Evolutionary conservation across 345 rosid species (phyloP).

Genomic region (Brassica nigra): DNA sequence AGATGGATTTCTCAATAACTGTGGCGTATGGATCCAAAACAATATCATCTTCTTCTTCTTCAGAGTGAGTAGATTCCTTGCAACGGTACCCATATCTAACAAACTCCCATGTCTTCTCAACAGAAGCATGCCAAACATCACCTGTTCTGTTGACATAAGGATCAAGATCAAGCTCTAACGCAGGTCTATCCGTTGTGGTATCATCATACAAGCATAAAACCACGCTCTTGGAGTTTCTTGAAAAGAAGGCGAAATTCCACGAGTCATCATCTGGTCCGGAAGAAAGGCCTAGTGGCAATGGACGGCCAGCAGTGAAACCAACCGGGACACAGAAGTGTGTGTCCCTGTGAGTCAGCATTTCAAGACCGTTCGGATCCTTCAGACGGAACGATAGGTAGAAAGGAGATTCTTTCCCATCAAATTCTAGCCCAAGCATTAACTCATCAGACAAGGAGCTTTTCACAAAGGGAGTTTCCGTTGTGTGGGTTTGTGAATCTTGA

Average conservation of each 20-base stretch:
- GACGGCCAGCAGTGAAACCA: constrained; percentile 70
- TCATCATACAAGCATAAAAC: constrained; percentile 77
- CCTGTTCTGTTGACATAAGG: constrained; percentile 83
- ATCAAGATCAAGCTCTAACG: constrained; percentile 91
- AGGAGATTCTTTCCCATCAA: constrained; percentile 68
- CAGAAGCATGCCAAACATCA: constrained; percentile 81
- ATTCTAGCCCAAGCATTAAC: constrained; percentile 61
- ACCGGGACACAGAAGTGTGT: constrained; percentile 72
- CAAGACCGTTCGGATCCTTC: constrained; percentile 47
- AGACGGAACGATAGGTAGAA: constrained; percentile 74
- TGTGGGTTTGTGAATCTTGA: constrained; percentile 43
- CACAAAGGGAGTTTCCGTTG: constrained; percentile 52
- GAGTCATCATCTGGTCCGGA: constrained; percentile 56
- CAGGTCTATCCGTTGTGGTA: constrained; percentile 53
- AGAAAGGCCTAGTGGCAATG: constrained; percentile 80
- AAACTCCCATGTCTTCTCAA: constrained; percentile 55
- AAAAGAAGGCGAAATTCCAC: constrained; percentile 73
- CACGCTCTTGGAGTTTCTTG: constrained; percentile 57
- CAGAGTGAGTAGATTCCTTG: constrained; percentile 42
- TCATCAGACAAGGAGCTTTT: constrained; percentile 45
- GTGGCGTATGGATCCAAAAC: constrained; percentile 85
- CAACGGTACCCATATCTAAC: constrained; percentile 67
- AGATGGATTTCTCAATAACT: constrained; percentile 44
- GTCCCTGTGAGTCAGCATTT: constrained; percentile 64
- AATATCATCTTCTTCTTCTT: constrained; percentile 42